These are phyloP conservation scores for Piromyces finnis DNA, from an alignment of 192 early-diverging fungal species.

Conservation along the genomic window DNA sequence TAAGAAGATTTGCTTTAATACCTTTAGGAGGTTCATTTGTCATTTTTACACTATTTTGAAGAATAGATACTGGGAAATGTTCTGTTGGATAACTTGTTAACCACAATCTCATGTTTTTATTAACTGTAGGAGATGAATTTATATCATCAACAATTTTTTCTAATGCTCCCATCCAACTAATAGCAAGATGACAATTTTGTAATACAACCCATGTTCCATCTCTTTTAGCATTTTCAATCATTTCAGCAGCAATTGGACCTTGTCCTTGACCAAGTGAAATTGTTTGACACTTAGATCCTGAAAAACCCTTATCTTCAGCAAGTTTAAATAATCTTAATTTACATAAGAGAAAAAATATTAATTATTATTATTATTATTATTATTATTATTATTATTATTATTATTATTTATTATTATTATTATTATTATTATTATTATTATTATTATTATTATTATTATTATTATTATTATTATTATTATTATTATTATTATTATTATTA, in stretches of 20 bases:
- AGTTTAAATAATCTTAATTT: constrained; percentile 43
- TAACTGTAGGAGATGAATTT: constrained; percentile 16
- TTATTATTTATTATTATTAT: too few species aligned
- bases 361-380: too few species aligned
- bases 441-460: too few species aligned
- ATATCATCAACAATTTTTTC: constrained; percentile 47
- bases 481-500: too few species aligned
- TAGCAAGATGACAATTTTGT: constrained; percentile 47
- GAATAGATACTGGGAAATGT: constrained; percentile 33
- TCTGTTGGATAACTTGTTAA: constrained; percentile 35
- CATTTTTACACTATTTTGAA: constrained; percentile 43
- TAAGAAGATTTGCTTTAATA: constrained; percentile 31
- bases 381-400: not conserved
- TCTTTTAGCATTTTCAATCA: constrained; percentile 39
- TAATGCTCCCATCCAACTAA: constrained; percentile 28
- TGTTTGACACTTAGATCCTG: constrained; percentile 26
- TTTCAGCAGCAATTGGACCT: constrained; percentile 34
- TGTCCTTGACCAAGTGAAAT: constrained; percentile 46
- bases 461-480: too few species aligned
- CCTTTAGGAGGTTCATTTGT: constrained; percentile 49
- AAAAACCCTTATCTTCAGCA: constrained; percentile 38
- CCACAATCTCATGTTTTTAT: constrained; percentile 41
- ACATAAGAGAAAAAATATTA: too few species aligned
- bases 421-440: too few species aligned
- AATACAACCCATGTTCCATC: constrained; percentile 41